Evolutionary conservation across 2,329 filamentous ascomycete genomes (phyloP), one percentile per base, ranked within the genome.

Genomic region (Ophiostoma himal-ulmi): DNA sequence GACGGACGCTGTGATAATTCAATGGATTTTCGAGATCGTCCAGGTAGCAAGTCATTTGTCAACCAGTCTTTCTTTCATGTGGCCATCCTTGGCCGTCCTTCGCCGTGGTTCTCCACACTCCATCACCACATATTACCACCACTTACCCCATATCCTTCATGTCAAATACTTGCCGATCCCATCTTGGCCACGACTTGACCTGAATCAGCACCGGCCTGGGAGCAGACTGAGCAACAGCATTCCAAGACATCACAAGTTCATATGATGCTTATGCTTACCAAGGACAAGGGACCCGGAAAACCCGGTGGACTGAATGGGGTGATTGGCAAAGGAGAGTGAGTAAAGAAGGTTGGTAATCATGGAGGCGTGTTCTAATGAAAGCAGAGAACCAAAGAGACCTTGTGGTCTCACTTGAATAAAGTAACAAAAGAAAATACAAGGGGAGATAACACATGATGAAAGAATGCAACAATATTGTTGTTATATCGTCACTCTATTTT

Each of bases 141-240:
- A 57, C 22, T 44, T 44, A 44, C 14, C 14, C 10, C 39, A 44
- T 44, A 44, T 44, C 8, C 2, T 14, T 57, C 14, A 48, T 5
- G 30, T 20, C 44, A 17, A 39, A 39, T 13, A 10, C n/a, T 20
- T 4, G 52, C 11, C 52, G 52, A 57, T 57, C 52, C 52, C 5
- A 26, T 57, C 17, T 4, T 26, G 48, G 52, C 52, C 52, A 57
- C 52, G 52, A 26, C 52, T 30, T 57, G n/a, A 26, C n/a, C n/a
- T 13, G 52, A 57, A 30, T 57, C 52, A 57, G 20, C 52, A 57
- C 14, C 52, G 52, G 52, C 34, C 26, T 34, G 34, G 26, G 34
- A 37, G 10, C 17, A 39, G 26, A 6, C 60, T 44, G 62, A 37
- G 57, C 41, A 60, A 67, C 68, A 39, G 44, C 68, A 57, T 65